Base-by-base conservation (phyloP, 495 filamentous ascomycete species). In the Tuber magnatum region DNA sequence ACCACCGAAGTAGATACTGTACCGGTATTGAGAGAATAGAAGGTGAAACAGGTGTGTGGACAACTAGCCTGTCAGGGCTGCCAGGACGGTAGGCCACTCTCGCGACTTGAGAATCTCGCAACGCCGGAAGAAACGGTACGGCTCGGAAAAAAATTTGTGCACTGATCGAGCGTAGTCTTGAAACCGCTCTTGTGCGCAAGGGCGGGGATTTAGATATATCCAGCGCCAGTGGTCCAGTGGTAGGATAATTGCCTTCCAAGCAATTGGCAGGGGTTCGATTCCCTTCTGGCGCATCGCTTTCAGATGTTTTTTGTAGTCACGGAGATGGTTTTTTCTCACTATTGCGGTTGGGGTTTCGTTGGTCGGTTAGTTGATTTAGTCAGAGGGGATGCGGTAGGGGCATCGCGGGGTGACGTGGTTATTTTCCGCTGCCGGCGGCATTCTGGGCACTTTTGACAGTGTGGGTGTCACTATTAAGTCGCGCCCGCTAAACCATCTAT, bases 221-320 rank as follows among this genome's bases (percentile, higher is more conserved):
- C 39, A 44, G 74, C 74, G 72, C 71, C 74, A 41, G 35, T 76
- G 74, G 74, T 76, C 74, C 74, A 76, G 71, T 71, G 74, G 74
- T 76, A 76, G 74, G 74, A 76, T 76, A 61, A 76, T 68, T 74
- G 71, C 74, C 74, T 76, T 76, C 74, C 74, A 76, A 76, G 74
- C 71, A 76, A 68, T 76, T 43, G 71, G 74, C 46, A 74, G 70
- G 74, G 74, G 74, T 76, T 76, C 71, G 74, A 76, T 71, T 76
- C 74, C 74, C 74, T 46, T 71, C 41, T 46, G 70, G 70, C 70
- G 70, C 70, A 71, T 35, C 2, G 28, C 28, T 32, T 65, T 65
- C 32, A 7, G 12, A 65, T 35, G 28, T 6, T 35, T 65, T 35
- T 35, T 65, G 28, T 8, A 1, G 12, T 65, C 0, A 14, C 4